Evolutionary conservation across 108 stramenopile species (phyloP).

Genomic region (Seminavis robusta): DNA sequence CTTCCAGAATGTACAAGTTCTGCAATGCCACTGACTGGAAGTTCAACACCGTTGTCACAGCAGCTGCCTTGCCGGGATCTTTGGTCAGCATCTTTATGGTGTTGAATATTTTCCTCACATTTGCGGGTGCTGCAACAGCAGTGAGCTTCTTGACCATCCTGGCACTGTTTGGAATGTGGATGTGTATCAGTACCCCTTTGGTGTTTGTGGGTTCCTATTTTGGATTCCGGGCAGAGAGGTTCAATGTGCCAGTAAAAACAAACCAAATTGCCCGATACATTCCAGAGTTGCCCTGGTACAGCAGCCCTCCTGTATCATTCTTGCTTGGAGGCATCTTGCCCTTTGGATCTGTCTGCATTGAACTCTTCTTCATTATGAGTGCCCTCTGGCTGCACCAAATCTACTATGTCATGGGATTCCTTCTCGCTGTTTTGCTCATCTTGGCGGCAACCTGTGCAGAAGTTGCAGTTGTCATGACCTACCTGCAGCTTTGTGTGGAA

Average conservation of each 20-base stretch:
- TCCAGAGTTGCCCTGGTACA: constrained; percentile 88
- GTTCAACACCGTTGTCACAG: constrained; percentile 78
- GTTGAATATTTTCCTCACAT: constrained; percentile 78
- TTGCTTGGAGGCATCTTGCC: constrained; percentile 95
- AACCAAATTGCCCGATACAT: constrained; percentile 93
- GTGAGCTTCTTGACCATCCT: constrained; percentile 90
- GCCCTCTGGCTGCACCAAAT: constrained; percentile 97
- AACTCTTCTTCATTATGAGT: constrained; percentile 99
- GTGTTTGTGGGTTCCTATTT: constrained; percentile 95
- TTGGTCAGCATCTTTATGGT: constrained; percentile 83
- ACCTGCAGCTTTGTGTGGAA: constrained; percentile 98
- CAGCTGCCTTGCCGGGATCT: constrained; percentile 72
- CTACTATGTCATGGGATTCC: constrained; percentile 99
- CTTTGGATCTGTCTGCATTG: constrained; percentile 98
- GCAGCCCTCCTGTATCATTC: constrained; percentile 63
- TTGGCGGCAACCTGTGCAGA: constrained; percentile 93
- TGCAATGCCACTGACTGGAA: constrained; percentile 84
- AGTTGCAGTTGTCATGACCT: constrained; percentile 95
- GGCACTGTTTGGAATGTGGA: constrained; percentile 86
- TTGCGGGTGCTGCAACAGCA: constrained; percentile 89
- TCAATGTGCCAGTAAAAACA: constrained; percentile 86
- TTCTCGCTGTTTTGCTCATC: constrained; percentile 92
- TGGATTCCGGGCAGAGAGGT: constrained; percentile 80
- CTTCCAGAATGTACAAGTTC: constrained; percentile 92
- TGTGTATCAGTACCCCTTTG: constrained; percentile 87